Conservation (phyloP, 208 protist species). For the Tritrichomonas musculus region DNA sequence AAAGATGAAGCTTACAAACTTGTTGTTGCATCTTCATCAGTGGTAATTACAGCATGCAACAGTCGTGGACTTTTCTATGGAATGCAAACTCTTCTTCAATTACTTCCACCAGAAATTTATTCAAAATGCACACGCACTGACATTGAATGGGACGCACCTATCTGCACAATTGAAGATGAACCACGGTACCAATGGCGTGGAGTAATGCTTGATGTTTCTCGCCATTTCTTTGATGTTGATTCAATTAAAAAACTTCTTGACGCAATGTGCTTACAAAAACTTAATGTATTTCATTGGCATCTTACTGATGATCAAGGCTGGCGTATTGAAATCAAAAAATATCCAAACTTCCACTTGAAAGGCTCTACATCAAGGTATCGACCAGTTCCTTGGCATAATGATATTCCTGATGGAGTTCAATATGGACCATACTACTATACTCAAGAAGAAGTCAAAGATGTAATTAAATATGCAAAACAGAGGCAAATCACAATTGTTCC, state of each 20-base stretch:
- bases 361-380: not conserved
- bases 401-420: not conserved
- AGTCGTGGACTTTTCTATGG: not conserved
- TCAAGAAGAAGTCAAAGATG: slow-evolving; percentile 26
- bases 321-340: slow-evolving; percentile 20
- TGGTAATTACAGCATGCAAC: not conserved
- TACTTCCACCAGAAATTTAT: not conserved
- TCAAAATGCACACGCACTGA: too few relatives aligned
- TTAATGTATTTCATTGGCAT: slow-evolving; percentile 32
- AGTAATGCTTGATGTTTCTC: slow-evolving; percentile 34
- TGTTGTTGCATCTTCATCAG: not conserved
- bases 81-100: not conserved
- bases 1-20: not conserved
- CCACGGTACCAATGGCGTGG: not conserved
- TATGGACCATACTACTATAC: slow-evolving; percentile 33
- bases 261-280: not conserved
- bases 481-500: slow-evolving; percentile 28
- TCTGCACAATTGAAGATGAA: not conserved
- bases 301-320: not conserved
- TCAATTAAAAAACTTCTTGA: slow-evolving; percentile 1
- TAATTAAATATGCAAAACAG: not conserved
- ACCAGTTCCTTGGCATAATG: not conserved
- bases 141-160: not conserved
- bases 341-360: not conserved
- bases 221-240: not conserved